Percentiles rank a stretch among this genome's conserved stretches.
phyloP scores from a whole-genome alignment of 2,329 filamentous ascomycete species.

The Xylaria sp. region DNA sequence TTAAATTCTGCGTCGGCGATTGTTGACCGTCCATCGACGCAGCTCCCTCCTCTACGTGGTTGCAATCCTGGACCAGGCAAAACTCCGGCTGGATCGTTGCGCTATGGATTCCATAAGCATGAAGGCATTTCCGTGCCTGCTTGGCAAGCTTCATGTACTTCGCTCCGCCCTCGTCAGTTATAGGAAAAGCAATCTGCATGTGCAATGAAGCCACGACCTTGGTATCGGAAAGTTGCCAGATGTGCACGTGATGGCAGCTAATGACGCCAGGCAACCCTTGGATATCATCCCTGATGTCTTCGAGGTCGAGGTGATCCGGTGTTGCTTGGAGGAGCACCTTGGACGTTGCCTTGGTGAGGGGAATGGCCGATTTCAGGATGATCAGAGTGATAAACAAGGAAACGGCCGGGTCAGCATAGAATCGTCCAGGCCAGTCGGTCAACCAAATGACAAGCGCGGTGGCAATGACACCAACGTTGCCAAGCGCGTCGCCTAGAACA shows the following conservation, averaged over 20 bases:
- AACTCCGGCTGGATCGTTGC: constrained; percentile 98
- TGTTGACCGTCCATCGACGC: constrained; percentile 44
- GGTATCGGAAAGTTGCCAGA: constrained; percentile 97
- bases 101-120: constrained; percentile 95
- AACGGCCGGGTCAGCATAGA: constrained; percentile 90
- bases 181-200: constrained; percentile 90
- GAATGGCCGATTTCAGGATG: constrained; percentile 78
- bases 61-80: constrained; percentile 63
- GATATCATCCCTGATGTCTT: constrained; percentile 94
- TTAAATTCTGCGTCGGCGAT: constrained; percentile 36
- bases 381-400: constrained; percentile 93
- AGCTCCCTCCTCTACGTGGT: constrained; percentile 50
- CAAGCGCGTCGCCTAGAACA: constrained; percentile 84
- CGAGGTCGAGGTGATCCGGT: constrained; percentile 85
- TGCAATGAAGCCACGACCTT: constrained; percentile 95
- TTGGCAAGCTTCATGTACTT: constrained; percentile 92
- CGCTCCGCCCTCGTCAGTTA: constrained; percentile 79
- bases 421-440: constrained; percentile 81
- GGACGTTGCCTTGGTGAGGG: constrained; percentile 80
- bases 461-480: constrained; percentile 85
- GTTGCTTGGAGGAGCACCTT: constrained; percentile 95
- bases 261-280: constrained; percentile 84
- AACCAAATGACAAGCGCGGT: constrained; percentile 93
- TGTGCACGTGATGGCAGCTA: constrained; percentile 94
- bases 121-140: constrained; percentile 85